Conservation (phyloP, 208 protist species). For the Leishmania arabica region DNA sequence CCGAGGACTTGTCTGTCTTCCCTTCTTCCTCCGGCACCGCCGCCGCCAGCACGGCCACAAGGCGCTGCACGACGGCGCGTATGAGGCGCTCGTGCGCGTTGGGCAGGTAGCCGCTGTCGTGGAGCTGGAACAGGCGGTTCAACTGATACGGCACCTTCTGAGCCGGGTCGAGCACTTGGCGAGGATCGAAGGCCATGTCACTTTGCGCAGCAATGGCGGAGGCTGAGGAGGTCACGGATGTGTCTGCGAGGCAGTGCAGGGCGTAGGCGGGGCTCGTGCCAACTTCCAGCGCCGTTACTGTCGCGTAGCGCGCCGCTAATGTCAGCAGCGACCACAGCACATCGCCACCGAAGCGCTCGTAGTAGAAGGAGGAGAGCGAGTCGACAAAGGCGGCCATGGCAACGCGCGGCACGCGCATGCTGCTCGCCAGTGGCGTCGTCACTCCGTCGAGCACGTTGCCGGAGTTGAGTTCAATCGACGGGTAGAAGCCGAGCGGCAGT, state of each 20-base stretch:
- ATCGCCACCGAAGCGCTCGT: conserved; percentile 30
- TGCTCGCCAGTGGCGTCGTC: conserved; percentile 16
- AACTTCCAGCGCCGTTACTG: conserved; percentile 31
- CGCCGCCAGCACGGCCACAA: conserved; percentile 23
- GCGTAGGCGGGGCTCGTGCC: conserved; percentile 35
- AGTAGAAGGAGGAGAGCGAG: conserved; percentile 24
- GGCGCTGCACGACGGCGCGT: conserved; percentile 23
- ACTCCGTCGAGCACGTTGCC: conserved; percentile 18
- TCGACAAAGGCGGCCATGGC: conserved; percentile 27
- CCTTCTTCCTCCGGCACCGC: conserved; percentile 6
- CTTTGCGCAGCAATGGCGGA: not conserved
- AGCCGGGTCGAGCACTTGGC: conserved; percentile 18
- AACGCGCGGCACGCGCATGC: conserved; percentile 19
- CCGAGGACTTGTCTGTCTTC: not conserved
- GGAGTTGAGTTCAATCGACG: conserved; percentile 33
- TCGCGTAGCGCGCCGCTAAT: conserved; percentile 19
- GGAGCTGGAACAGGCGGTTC: conserved; percentile 27
- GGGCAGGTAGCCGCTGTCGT: conserved; percentile 29
- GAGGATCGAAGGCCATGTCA: conserved; percentile 25
- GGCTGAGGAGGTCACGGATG: not conserved
- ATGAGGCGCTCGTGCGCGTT: conserved; percentile 31
- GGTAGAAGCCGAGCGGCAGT: conserved; percentile 35
- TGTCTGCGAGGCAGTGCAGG: conserved; percentile 7
- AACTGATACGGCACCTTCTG: conserved; percentile 29
- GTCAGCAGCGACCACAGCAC: conserved; percentile 30